Evolutionary conservation across 139 green algal species (phyloP), one percentile per base, ranked within the genome.

Genomic region (Haematococcus lacustris): DNA sequence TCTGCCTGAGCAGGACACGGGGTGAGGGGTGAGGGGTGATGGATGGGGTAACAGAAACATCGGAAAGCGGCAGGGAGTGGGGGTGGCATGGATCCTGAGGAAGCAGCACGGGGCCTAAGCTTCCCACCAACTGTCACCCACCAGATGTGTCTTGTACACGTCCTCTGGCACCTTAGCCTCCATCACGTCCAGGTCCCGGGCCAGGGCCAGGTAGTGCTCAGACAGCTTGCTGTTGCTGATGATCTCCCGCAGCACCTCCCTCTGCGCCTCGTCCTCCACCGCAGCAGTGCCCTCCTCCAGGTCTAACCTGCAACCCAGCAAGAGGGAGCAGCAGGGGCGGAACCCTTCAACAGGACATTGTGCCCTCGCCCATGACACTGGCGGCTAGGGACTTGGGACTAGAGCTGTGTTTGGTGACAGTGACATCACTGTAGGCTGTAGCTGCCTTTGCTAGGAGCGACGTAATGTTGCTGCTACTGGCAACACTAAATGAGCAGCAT

Each of bases 131-230:
- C 2, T 63, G 34, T 6, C 39, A 71, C 71, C 28, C 68, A 95
- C 85, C 71, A 96, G 85, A 82, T 97, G 91, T 43, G 78, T 88
- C 85, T 99, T 99, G 88, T 98, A 99, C 41, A 99, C 95, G 79
- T 99, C 90, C 77, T 93, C 93, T 0, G 92, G 89, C 43, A 83
- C 73, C 81, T 97, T 97, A 61, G 94, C 70, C 81, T 99, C 95
- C 89, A 98, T 91, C 30, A 99, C 94, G 76, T 99, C 95, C 65
- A 99, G 84, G 83, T 99, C 95, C 0, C 95, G 82, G 0, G 91
- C 95, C 39, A 99, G 88, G 0, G 87, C 81, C 70, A 98, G 80
- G 81, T 93, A 99, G 53, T 91, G 87, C 85, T 97, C 92, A 38
- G 70, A 88, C 34, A 83, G 73, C 60, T 78, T 78, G 41, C 43